phyloP scores from a whole-genome alignment of 1,139 yeast species.

The Kodamaea alishanica region DNA sequence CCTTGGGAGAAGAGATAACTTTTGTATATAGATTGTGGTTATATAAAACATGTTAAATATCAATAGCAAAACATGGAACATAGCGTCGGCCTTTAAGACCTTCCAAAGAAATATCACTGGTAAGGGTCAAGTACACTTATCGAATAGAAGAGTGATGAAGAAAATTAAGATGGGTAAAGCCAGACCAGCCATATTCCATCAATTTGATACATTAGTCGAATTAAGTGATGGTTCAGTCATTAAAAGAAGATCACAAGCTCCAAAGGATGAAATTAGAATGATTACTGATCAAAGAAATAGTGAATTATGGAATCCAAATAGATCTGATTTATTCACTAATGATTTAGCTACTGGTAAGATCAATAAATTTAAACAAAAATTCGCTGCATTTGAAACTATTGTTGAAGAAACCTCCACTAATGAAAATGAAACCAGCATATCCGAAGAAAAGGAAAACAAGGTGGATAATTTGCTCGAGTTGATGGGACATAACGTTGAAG shows the following conservation, averaged over 20 bases:
- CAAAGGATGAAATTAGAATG: slow-evolving; percentile 82
- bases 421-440: slow-evolving; percentile 7
- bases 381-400: slow-evolving; percentile 49
- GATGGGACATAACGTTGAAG: slow-evolving; percentile 59
- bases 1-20: not conserved
- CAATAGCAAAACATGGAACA: slow-evolving; percentile 5
- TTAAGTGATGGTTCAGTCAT: slow-evolving; percentile 91
- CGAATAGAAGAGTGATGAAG: slow-evolving; percentile 52
- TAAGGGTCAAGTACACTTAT: slow-evolving; percentile 33
- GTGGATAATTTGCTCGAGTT: slow-evolving; percentile 55
- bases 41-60: slow-evolving; percentile 1
- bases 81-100: slow-evolving; percentile 8
- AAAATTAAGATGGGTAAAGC: slow-evolving; percentile 70
- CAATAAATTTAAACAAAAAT: slow-evolving; percentile 80
- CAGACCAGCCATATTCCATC: slow-evolving; percentile 88
- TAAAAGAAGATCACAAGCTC: slow-evolving; percentile 78
- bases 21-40: slow-evolving; percentile 1
- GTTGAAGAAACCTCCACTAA: slow-evolving; percentile 14
- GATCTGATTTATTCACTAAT: slow-evolving; percentile 67
- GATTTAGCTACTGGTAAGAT: slow-evolving; percentile 86
- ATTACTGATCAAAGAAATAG: slow-evolving; percentile 85
- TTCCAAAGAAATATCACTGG: slow-evolving; percentile 27
- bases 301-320: slow-evolving; percentile 82
- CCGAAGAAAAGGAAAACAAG: slow-evolving; percentile 14
- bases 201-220: slow-evolving; percentile 83